Conservation (phyloP, 495 filamentous ascomycete genomes). For the Penicillium dipodomyicola region DNA sequence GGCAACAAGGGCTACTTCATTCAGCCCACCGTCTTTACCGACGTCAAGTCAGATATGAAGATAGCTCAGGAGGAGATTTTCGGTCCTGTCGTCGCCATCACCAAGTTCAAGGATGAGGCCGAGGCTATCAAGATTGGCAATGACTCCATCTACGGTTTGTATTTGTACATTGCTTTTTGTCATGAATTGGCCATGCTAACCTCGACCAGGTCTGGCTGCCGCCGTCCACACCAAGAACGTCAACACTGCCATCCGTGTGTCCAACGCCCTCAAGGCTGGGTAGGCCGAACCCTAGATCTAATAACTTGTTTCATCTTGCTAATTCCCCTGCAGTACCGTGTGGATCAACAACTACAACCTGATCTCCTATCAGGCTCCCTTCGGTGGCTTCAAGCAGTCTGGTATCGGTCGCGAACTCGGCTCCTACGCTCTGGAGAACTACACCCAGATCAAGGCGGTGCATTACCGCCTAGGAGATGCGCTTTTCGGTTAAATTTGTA, state of each 20-base stretch:
- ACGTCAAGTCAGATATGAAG: slow-evolving; percentile 90
- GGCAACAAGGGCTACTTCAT: slow-evolving; percentile 96
- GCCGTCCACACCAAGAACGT: slow-evolving; percentile 91
- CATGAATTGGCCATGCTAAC: slow-evolving; percentile 9
- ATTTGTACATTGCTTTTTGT: not conserved
- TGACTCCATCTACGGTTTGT: slow-evolving; percentile 65
- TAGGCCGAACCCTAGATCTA: slow-evolving; percentile 27
- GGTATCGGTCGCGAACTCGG: slow-evolving; percentile 94
- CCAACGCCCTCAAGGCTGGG: slow-evolving; percentile 80
- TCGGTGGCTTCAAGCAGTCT: slow-evolving; percentile 91
- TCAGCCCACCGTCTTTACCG: slow-evolving; percentile 93
- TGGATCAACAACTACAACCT: slow-evolving; percentile 96
- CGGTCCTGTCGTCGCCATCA: slow-evolving; percentile 87
- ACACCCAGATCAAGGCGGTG: slow-evolving; percentile 80
- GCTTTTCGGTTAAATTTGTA: slow-evolving; percentile 47
- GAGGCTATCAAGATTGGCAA: slow-evolving; percentile 83
- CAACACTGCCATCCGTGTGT: slow-evolving; percentile 87
- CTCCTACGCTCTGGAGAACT: slow-evolving; percentile 88
- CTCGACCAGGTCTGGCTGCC: slow-evolving; percentile 66
- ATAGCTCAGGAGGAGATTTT: slow-evolving; percentile 99
- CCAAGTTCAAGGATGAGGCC: slow-evolving; percentile 89
- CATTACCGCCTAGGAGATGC: slow-evolving; percentile 61
- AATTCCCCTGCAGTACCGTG: slow-evolving; percentile 57
- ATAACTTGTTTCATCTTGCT: slow-evolving; percentile 5
- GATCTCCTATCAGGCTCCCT: slow-evolving; percentile 76